phyloP scores from a whole-genome alignment of 306 rosid species.

The Dalbergia cultrata region DNA sequence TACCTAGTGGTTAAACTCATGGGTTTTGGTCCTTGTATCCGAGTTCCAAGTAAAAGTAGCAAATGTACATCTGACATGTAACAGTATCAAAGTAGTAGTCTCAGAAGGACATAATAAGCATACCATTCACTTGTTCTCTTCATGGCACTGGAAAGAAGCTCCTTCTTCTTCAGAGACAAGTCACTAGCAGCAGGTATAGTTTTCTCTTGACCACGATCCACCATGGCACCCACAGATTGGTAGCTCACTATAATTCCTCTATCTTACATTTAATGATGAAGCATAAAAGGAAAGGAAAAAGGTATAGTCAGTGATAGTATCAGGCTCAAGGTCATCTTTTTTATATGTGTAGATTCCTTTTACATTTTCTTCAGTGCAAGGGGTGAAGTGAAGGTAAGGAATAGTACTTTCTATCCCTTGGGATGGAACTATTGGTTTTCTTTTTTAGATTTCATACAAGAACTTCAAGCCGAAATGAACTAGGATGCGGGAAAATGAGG shows the following conservation, averaged over 20 bases:
- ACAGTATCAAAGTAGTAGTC: not conserved
- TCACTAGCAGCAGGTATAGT: slow-evolving; percentile 53
- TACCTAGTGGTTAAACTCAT: slow-evolving; percentile 44
- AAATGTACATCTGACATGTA: slow-evolving; percentile 13
- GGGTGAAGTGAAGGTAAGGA: slow-evolving; percentile 13
- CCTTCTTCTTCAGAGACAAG: slow-evolving; percentile 78
- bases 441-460: slow-evolving; percentile 30
- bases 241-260: slow-evolving; percentile 49
- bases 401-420: slow-evolving; percentile 1
- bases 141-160: slow-evolving; percentile 84
- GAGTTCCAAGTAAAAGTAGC: slow-evolving; percentile 32
- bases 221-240: slow-evolving; percentile 61
- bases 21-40: slow-evolving; percentile 14
- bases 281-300: slow-evolving; percentile 41
- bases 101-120: slow-evolving; percentile 23
- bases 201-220: slow-evolving; percentile 61
- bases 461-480: slow-evolving; percentile 37
- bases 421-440: slow-evolving; percentile 26
- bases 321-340: slow-evolving; percentile 42
- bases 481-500: slow-evolving; percentile 35
- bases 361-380: slow-evolving; percentile 35
- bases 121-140: slow-evolving; percentile 98
- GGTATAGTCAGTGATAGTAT: slow-evolving; percentile 42
- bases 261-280: slow-evolving; percentile 48
- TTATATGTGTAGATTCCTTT: slow-evolving; percentile 50